These are phyloP conservation scores for Glycine soja DNA, from an alignment of 306 rosid genomes.

Conservation along the genomic window DNA sequence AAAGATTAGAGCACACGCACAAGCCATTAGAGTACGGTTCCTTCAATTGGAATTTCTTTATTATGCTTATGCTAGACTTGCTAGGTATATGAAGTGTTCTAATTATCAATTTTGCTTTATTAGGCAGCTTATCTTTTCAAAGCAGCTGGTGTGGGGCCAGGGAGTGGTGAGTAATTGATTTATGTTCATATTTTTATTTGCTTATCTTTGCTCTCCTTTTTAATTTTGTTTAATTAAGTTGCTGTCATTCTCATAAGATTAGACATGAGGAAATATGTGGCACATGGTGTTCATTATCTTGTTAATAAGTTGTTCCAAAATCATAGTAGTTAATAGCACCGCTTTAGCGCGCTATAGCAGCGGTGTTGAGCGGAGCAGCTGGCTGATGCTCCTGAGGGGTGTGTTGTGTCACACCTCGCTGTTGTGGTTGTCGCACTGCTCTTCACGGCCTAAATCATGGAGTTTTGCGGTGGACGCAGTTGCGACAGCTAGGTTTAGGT, in stretches of 20 bases:
- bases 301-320: background rate
- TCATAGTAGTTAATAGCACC: too few relatives aligned
- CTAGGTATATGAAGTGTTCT: constrained; percentile 30
- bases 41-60: constrained; percentile 41
- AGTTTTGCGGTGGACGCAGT: too few relatives aligned
- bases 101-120: constrained; percentile 40
- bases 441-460: too few relatives aligned
- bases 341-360: too few relatives aligned
- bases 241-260: background rate
- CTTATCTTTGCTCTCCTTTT: constrained; percentile 12
- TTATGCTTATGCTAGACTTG: background rate
- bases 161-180: constrained; percentile 61
- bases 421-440: too few relatives aligned
- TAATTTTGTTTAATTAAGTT: constrained; percentile 4
- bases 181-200: constrained; percentile 29
- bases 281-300: background rate
- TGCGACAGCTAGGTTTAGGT: too few relatives aligned
- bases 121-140: constrained; percentile 91
- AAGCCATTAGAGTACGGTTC: constrained; percentile 78
- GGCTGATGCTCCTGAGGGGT: too few relatives aligned
- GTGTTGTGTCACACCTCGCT: too few relatives aligned
- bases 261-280: background rate
- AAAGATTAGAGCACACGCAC: constrained; percentile 86
- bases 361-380: too few relatives aligned
- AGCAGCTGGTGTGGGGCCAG: constrained; percentile 50